Base-by-base conservation (phyloP, 2,329 filamentous ascomycete species). In the Didymella glomerata region DNA sequence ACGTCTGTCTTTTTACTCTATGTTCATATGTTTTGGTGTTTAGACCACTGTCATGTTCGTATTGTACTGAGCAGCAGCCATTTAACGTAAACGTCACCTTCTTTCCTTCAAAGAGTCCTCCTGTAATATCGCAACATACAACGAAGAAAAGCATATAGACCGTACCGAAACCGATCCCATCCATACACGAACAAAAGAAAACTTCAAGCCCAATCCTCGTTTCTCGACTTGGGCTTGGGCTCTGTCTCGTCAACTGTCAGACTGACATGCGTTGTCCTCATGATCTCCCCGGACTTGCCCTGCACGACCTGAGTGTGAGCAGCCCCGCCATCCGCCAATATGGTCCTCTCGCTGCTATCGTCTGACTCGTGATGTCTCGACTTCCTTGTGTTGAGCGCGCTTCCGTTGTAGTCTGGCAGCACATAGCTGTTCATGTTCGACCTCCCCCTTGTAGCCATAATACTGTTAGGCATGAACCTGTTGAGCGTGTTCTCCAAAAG, bases 401-500 rank as follows among this genome's bases (percentile, higher is more conserved):
- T 30, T n/a, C 30, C 42, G 28, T 32, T 40, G 9, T 52, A 57
- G 3, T 48, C 30, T 7, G 48, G 34, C n/a, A 54, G 25, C 11
- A 47, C 50, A 14, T 40, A 50, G 18, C 54, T 56, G 40, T 49
- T 36, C 7, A 27, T 20, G 9, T 49, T 28, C 7, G 54, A 50
- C 40, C 41, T 46, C 3, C 25, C 27, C 22, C 14, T 50, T 10
- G 47, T 30, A 3, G 22, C 24, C 16, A 18, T 24, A 30, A 54
- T 18, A 27, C 48, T 57, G 9, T 57, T 53, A 1, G 57, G 57
- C 14, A 63, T 36, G n/a, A 63, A 13, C 13, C 36, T 41, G 44
- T 42, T 60, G 24, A 63, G 50, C 7, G 36, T 8, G 16, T 49
- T 54, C 16, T 60, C 60, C 46, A 63, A 60, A 1, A 57, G 55